A percentile compares a stretch with the other conserved stretches of the same genome.
phyloP scores from a whole-genome alignment of 495 filamentous ascomycete genomes.

The Oleoguttula mirabilis region DNA sequence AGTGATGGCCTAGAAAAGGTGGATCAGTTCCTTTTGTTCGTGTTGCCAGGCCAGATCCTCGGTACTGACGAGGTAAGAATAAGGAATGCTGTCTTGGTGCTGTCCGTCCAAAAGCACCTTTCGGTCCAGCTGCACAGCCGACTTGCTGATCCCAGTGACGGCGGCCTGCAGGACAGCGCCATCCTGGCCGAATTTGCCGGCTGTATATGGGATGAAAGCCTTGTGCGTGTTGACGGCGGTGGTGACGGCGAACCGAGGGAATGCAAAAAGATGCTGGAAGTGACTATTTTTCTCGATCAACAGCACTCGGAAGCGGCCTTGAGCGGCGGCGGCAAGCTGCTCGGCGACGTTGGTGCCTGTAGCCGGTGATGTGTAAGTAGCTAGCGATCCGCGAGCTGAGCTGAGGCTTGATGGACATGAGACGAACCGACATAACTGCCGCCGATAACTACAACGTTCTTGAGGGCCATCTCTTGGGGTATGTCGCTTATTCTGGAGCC shows the following conservation, averaged over 20 bases:
- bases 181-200: constrained; percentile 20
- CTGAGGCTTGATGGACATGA: background rate
- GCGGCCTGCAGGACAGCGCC: constrained; percentile 24
- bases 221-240: constrained; percentile 39
- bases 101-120: background rate
- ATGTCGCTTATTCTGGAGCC: too few relatives aligned
- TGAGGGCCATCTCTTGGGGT: too few relatives aligned
- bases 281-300: constrained; percentile 48
- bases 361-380: background rate
- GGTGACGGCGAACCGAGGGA: constrained; percentile 37
- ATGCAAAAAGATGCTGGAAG: constrained; percentile 46
- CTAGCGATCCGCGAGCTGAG: too few relatives aligned
- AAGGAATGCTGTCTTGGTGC: background rate
- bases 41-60: too few relatives aligned
- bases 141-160: constrained; percentile 12
- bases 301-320: constrained; percentile 35
- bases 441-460: background rate
- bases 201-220: constrained; percentile 42
- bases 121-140: constrained; percentile 5
- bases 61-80: background rate
- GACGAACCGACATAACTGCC: constrained; percentile 4
- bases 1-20: constrained; percentile 1
- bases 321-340: background rate
- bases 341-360: background rate
- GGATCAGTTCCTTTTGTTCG: too few relatives aligned